A percentile compares a stretch with the other conserved stretches of the same genome.
These are phyloP conservation scores for Penicillium sp. DNA, from an alignment of 2,329 filamentous ascomycete genomes.

Conservation along the genomic window DNA sequence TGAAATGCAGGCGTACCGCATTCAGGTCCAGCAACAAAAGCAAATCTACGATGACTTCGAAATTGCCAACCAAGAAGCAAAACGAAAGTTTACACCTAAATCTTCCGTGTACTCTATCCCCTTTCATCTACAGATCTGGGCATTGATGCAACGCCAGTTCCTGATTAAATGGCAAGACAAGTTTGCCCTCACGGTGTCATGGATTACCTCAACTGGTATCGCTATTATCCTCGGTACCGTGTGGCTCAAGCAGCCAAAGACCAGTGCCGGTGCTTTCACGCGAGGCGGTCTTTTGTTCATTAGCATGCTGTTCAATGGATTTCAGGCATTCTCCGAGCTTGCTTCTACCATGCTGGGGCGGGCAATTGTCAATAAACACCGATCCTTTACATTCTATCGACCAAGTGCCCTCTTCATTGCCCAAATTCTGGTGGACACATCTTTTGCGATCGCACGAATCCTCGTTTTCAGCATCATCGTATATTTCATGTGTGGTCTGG, in stretches of 20 bases:
- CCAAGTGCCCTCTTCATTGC: constrained; percentile 81
- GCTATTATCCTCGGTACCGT: constrained; percentile 78
- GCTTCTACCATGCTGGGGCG: constrained; percentile 72
- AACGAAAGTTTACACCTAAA: constrained; percentile 68
- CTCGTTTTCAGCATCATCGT: constrained; percentile 71
- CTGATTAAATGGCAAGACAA: constrained; percentile 83
- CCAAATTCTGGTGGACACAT: constrained; percentile 75
- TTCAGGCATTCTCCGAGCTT: constrained; percentile 78
- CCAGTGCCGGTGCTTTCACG: constrained; percentile 69
- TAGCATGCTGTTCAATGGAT: constrained; percentile 79
- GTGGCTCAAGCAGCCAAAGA: constrained; percentile 67
- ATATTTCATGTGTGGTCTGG: constrained; percentile 74
- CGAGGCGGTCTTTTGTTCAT: constrained; percentile 81
- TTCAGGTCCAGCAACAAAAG: constrained; percentile 62
- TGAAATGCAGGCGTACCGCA: constrained; percentile 70
- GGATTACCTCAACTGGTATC: constrained; percentile 68
- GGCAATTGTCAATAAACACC: constrained; percentile 78
- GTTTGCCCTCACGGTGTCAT: constrained; percentile 71
- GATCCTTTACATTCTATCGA: constrained; percentile 77
- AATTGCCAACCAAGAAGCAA: constrained; percentile 71
- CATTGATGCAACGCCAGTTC: constrained; percentile 79
- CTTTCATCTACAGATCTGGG: constrained; percentile 79
- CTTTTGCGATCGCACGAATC: constrained; percentile 69
- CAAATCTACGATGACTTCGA: constrained; percentile 73
- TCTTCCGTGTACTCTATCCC: constrained; percentile 80